Base-by-base conservation (phyloP, 352 stramenopile genomes). In the Phytophthora multivora region DNA sequence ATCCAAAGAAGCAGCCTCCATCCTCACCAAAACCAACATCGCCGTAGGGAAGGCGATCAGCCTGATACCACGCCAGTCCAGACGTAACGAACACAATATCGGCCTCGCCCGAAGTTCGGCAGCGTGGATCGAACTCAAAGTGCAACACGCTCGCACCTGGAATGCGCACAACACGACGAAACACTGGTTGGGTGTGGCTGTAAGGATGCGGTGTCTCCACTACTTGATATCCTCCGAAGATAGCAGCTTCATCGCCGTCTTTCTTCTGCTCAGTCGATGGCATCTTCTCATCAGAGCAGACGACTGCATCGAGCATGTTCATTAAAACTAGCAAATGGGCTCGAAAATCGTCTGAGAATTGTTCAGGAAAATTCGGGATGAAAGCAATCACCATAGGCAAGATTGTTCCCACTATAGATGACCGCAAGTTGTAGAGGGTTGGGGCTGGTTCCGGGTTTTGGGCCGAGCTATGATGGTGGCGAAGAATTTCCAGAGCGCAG, bases 181-280 rank as follows among this genome's bases (percentile, higher is more conserved):
- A 79, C 13, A 81, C 69, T 33, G 80, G 71, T 46, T 90, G 79
- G 10, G 56, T 76, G 41, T 81, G 67, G 30, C 60, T 85, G 66
- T 91, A 93, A 25, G 84, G 84, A 59, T 93, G 84, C 2, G 70
- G 39, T 26, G 74, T 89, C 59, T 93, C 82, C 13, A 91, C 69
- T 11, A 86, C 59, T 56, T 77, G 78, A 19, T 75, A 69, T 3
- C 67, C 69, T 49, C 64, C 69, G 19, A 81, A 84, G n/a, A 72
- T 79, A 10, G 65, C 46, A 19, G 63, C 53, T 40, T 54, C 47
- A 15, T 18, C 18, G 40, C 43, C 28, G 26, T 48, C 7, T 5
- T 16, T 19, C 19, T 15, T 31, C 52, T 39, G 18, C 12, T 6
- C 31, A 15, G 21, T 21, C 51, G 28, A 19, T 10, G 31, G 13